Percentiles rank a stretch among this genome's conserved stretches.
Conservation (phyloP, 352 stramenopile species). For the Phytophthora foliorum region DNA sequence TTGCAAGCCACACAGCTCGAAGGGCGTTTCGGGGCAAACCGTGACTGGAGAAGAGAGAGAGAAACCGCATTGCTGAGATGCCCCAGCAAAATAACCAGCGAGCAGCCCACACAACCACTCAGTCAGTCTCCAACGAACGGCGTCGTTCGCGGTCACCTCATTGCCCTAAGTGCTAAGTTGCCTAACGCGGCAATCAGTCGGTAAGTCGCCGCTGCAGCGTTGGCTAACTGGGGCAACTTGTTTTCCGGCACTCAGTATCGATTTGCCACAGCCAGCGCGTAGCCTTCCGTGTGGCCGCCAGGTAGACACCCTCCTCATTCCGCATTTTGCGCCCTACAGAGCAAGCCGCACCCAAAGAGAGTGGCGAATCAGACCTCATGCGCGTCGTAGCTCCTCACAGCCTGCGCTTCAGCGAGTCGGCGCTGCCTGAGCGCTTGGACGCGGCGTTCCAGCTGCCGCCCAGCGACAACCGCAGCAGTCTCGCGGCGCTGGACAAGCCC, state of each 20-base stretch:
- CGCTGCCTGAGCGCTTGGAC: slow-evolving; percentile 58
- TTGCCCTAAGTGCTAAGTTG: slow-evolving; percentile 14
- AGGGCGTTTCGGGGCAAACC: no score
- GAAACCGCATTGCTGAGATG: slow-evolving; percentile 23
- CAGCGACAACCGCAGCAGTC: slow-evolving; percentile 65
- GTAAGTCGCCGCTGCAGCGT: slow-evolving; percentile 30
- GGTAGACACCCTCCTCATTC: slow-evolving; percentile 25
- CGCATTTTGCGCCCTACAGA: slow-evolving; percentile 24
- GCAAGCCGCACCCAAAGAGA: slow-evolving; percentile 1
- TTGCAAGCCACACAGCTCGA: slow-evolving; percentile 12
- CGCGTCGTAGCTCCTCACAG: slow-evolving; percentile 36
- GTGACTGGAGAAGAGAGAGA: no score
- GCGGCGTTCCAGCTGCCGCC: slow-evolving; percentile 51
- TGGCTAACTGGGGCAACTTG: slow-evolving; percentile 29
- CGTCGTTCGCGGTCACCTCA: background rate
- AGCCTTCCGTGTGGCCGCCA: slow-evolving; percentile 7
- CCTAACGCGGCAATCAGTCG: slow-evolving; percentile 24
- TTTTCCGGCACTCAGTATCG: slow-evolving; percentile 24
- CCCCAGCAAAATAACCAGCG: no score
- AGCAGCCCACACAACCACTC: no score
- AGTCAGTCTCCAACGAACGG: no score
- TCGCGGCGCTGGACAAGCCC: slow-evolving; percentile 58
- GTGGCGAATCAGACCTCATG: slow-evolving; percentile 18
- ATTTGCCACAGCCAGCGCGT: slow-evolving; percentile 13
- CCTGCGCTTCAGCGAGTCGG: slow-evolving; percentile 63